Base-by-base conservation (phyloP, 176 grass and related monocot genomes). In the Zea luxurians region DNA sequence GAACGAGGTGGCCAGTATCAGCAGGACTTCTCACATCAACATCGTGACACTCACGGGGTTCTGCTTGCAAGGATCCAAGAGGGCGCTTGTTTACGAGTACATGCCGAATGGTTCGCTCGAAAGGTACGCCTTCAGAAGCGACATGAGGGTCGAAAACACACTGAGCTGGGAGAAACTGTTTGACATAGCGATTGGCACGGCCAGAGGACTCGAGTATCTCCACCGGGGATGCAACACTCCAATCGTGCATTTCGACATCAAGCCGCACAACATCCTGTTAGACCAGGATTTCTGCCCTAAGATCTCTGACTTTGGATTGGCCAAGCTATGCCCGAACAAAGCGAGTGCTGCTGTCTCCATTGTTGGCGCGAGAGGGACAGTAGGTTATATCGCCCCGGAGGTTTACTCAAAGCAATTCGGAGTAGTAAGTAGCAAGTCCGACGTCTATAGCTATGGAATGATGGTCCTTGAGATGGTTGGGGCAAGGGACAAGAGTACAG, bases 361-460 rank as follows among this genome's bases (percentile, higher is more conserved):
- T 10, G 66, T 0, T 8, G 80, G 60, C 68, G 73, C 75, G 78
- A 78, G 82, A 62, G 82, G 82, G 48, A 83, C 82, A 70, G 70
- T 83, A 17, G 82, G 82, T 4, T 83, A 83, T 4, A 77, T 77
- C 10, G 81, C 81, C 1, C 81, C 82, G 2, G 82, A 83, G 43
- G 73, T 83, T 0, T 83, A 59, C 11, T 78, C 80, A 1, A 87
- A 82, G 42, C 68, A 74, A 48, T 83, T 87, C 37, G 85, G 79
- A 66, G 10, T 10, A 17, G 17, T 78, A 2, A 74, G 69, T 48
- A 86, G 61, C 62, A 86, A 81, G 2, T 87, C 73, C 7, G 85
- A 87, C 59, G 85, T 78, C 10, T 87, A 82, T 6, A 87, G 85
- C 37, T 82, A 87, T n/a, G 85, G 85, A 64, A 87, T 87, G 85